phyloP scores from a whole-genome alignment of 2,329 filamentous ascomycete species.

The Dactylellina drechsleri region DNA sequence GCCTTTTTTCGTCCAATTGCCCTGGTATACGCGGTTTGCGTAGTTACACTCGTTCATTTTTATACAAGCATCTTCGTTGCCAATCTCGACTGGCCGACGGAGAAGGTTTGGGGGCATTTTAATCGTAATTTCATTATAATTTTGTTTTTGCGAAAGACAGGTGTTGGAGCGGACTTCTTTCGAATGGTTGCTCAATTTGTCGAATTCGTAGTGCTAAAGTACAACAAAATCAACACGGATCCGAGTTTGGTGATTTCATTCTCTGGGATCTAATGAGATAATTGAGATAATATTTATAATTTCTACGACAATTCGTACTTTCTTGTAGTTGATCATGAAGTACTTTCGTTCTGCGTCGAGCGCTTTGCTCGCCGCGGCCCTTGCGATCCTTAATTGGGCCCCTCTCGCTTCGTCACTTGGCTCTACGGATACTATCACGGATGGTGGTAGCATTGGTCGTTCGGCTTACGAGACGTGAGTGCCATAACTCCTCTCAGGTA shows the following conservation, averaged over 20 bases:
- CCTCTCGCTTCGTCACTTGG: slow-evolving; percentile 35
- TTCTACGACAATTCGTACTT: slow-evolving; percentile 21
- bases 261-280: slow-evolving; percentile 41
- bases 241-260: slow-evolving; percentile 16
- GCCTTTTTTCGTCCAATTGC: slow-evolving; percentile 48
- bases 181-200: slow-evolving; percentile 16
- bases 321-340: slow-evolving; percentile 50
- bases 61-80: slow-evolving; percentile 25
- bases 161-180: slow-evolving; percentile 12
- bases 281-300: slow-evolving; percentile 22
- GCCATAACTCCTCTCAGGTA: no score
- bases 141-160: not conserved
- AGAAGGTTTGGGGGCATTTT: slow-evolving; percentile 36
- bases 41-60: slow-evolving; percentile 54
- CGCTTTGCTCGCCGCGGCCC: slow-evolving; percentile 36
- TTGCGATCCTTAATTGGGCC: slow-evolving; percentile 36
- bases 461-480: slow-evolving; percentile 65
- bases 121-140: slow-evolving; percentile 41
- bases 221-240: slow-evolving; percentile 42
- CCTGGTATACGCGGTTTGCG: slow-evolving; percentile 52
- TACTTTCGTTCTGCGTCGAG: slow-evolving; percentile 41
- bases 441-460: slow-evolving; percentile 69
- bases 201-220: slow-evolving; percentile 17
- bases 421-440: slow-evolving; percentile 69
- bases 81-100: slow-evolving; percentile 40